Conservation (phyloP, 768 basidiomycete genomes). For the Termitomyces sp. region DNA sequence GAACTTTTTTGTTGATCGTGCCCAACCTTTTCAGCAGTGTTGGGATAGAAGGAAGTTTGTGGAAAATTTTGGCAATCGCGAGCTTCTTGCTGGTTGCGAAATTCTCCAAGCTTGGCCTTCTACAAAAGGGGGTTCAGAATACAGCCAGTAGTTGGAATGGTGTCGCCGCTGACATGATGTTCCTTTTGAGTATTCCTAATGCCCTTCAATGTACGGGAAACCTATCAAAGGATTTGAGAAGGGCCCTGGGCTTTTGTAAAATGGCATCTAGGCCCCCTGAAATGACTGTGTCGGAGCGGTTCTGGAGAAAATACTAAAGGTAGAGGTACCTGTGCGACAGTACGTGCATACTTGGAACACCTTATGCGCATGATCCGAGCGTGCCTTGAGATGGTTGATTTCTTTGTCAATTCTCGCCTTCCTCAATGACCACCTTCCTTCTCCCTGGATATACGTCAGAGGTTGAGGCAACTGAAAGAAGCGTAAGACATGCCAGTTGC, state of each 20-base stretch:
- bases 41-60: neutral
- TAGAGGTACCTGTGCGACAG: neutral
- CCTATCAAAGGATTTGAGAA: neutral
- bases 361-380: slow-evolving; percentile 1
- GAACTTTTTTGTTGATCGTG: slow-evolving; percentile 3
- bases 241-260: neutral
- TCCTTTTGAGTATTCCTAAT: slow-evolving; percentile 3
- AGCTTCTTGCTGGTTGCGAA: neutral
- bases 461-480: neutral
- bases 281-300: slow-evolving; percentile 8
- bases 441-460: neutral
- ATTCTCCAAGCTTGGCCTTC: neutral
- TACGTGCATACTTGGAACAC: slow-evolving; percentile 9
- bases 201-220: neutral
- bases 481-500: neutral
- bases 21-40: neutral
- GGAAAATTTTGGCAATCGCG: neutral
- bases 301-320: slow-evolving; percentile 1
- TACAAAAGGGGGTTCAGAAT: neutral
- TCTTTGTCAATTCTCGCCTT: slow-evolving; percentile 4
- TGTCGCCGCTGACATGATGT: neutral
- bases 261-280: slow-evolving; percentile 9
- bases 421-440: neutral
- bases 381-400: slow-evolving; percentile 9
- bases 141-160: neutral